These are phyloP conservation scores for Colletotrichum spaethianum DNA, from an alignment of 2,329 filamentous ascomycete species.

Conservation along the genomic window DNA sequence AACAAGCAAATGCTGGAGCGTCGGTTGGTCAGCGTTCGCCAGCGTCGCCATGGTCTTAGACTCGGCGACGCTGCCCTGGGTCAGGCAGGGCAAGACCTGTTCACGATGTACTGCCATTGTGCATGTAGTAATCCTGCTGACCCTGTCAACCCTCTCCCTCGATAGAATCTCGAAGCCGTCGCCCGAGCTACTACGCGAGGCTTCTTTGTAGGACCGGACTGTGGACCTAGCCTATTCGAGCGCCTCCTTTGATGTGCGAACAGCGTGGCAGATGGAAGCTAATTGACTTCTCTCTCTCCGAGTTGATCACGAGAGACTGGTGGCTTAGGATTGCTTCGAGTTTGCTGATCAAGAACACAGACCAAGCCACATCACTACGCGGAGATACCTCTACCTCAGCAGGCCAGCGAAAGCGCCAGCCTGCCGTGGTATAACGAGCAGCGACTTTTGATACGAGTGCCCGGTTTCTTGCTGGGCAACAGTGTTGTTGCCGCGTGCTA, in stretches of 20 bases:
- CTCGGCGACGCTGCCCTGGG: neutral
- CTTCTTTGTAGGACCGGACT: conserved; percentile 7
- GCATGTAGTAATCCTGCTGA: conserved; percentile 16
- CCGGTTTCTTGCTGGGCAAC: neutral
- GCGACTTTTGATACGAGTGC: neutral
- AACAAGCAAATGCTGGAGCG: conserved; percentile 13
- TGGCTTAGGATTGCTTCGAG: neutral
- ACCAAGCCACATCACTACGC: neutral
- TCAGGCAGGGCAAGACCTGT: neutral
- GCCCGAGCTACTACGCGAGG: conserved; percentile 10
- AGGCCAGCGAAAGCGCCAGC: neutral
- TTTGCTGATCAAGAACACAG: neutral
- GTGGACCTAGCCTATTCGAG: conserved; percentile 4
- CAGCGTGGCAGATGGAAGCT: conserved; percentile 17
- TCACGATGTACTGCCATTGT: neutral
- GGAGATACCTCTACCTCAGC: neutral
- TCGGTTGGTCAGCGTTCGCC: neutral
- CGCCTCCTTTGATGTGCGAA: conserved; percentile 30
- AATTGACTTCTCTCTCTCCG: neutral
- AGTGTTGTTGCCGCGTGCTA: neutral
- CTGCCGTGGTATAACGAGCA: neutral
- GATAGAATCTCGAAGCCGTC: conserved; percentile 4
- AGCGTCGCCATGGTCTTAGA: neutral
- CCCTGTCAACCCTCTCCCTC: neutral
- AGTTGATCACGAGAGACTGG: neutral